These are phyloP conservation scores for Umbellularia californica DNA, from an alignment of 164 flowering plant genomes.

Conservation along the genomic window DNA sequence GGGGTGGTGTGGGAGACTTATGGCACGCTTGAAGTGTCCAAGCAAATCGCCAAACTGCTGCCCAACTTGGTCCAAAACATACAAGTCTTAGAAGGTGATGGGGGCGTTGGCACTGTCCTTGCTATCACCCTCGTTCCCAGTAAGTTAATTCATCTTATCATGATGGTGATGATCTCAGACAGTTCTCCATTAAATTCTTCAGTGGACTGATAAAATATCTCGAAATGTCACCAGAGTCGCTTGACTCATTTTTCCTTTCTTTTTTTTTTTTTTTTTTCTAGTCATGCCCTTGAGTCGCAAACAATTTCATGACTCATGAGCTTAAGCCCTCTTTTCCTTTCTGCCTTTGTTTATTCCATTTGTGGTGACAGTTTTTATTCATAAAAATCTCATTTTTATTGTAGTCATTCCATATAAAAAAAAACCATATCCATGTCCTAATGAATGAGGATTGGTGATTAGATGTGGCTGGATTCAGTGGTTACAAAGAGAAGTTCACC, in stretches of 20 bases:
- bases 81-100: slow-evolving; percentile 14
- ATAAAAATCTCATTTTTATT: no score
- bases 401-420: no score
- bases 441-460: background rate
- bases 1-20: slow-evolving; percentile 13
- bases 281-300: background rate
- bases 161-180: background rate
- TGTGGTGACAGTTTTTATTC: no score
- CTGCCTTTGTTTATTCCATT: no score
- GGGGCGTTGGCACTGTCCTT: slow-evolving; percentile 18
- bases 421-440: background rate
- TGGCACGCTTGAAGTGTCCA: slow-evolving; percentile 5
- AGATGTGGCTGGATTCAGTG: background rate
- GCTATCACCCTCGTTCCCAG: slow-evolving; percentile 5
- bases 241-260: background rate
- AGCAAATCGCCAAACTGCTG: background rate
- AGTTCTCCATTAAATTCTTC: background rate
- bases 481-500: slow-evolving; percentile 34
- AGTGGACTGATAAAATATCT: background rate
- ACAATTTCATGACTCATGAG: no score
- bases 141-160: background rate
- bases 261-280: no score
- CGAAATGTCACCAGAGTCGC: background rate
- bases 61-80: slow-evolving; percentile 6
- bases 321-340: no score